phyloP scores from a whole-genome alignment of 345 rosid genomes.

The Hypericum androsaemum region DNA sequence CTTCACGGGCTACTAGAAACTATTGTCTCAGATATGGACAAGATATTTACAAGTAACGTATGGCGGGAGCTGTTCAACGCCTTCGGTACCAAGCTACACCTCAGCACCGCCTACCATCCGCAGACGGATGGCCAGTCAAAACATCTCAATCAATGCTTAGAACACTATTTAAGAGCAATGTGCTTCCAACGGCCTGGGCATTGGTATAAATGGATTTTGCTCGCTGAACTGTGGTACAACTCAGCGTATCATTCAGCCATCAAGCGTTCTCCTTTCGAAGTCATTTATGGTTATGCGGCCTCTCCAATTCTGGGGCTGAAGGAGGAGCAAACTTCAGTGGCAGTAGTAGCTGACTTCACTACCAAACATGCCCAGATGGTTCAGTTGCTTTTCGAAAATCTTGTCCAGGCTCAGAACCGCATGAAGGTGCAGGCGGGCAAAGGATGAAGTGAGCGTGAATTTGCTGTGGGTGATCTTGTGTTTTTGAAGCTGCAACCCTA shows the following conservation, averaged over 20 bases:
- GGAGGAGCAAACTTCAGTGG: no score
- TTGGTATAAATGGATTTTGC: neutral
- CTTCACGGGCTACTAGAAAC: neutral
- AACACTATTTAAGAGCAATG: neutral
- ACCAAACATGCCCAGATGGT: neutral
- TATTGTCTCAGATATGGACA: constrained; percentile 1
- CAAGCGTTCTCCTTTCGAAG: neutral
- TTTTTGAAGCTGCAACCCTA: neutral
- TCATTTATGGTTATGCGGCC: neutral
- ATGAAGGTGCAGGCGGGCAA: neutral
- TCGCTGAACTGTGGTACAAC: neutral
- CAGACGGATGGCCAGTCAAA: neutral
- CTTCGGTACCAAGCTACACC: neutral
- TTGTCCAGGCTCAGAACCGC: neutral
- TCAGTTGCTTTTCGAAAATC: neutral
- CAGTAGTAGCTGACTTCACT: neutral
- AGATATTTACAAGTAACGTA: neutral
- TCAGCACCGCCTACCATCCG: constrained; percentile 3
- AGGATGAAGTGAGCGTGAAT: neutral
- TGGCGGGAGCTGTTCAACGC: neutral
- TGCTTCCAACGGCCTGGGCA: neutral
- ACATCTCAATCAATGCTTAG: neutral
- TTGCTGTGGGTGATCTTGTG: neutral
- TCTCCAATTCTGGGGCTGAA: neutral
- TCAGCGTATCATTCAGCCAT: neutral